Percentiles rank a stretch among this genome's conserved stretches.
These are phyloP conservation scores for Phlebiopsis flavidoalba DNA, from an alignment of 768 basidiomycete genomes.

Conservation along the genomic window DNA sequence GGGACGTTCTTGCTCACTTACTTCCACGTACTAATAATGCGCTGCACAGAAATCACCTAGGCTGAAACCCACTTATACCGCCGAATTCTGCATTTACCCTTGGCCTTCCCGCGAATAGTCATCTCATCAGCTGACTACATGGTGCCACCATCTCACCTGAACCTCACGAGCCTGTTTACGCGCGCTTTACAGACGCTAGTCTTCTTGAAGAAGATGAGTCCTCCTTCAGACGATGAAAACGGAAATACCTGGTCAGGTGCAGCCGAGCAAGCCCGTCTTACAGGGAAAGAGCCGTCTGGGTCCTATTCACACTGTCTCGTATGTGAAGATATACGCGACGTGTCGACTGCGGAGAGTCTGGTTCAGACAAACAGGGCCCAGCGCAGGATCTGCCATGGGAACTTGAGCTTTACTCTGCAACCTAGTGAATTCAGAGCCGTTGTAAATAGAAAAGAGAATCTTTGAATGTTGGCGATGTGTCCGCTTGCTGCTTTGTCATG, in stretches of 20 bases:
- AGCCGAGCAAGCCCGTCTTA: constrained; percentile 5
- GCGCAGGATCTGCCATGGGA: constrained; percentile 64
- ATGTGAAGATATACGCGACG: constrained; percentile 71
- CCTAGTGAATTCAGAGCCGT: background rate
- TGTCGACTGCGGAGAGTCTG: constrained; percentile 75
- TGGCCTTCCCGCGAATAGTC: constrained; percentile 56
- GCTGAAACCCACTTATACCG: constrained; percentile 36
- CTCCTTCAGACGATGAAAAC: constrained; percentile 18
- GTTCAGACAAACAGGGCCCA: constrained; percentile 57
- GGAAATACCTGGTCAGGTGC: constrained; percentile 13
- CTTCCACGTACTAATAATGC: constrained; percentile 11
- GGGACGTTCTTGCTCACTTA: background rate
- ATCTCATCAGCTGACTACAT: constrained; percentile 57
- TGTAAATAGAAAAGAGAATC: too few relatives aligned
- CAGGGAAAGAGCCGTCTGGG: constrained; percentile 40
- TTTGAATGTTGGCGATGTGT: background rate
- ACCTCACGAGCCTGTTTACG: constrained; percentile 55
- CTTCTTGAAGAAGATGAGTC: constrained; percentile 20
- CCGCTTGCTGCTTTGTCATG: background rate
- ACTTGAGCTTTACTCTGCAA: constrained; percentile 56
- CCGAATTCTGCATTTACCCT: constrained; percentile 69
- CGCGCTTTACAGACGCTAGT: constrained; percentile 53
- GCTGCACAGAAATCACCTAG: constrained; percentile 49
- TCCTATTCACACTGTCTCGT: constrained; percentile 61
- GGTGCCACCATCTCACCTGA: constrained; percentile 61